Conservation (phyloP, 345 rosid genomes). For the Kandelia obovata region DNA sequence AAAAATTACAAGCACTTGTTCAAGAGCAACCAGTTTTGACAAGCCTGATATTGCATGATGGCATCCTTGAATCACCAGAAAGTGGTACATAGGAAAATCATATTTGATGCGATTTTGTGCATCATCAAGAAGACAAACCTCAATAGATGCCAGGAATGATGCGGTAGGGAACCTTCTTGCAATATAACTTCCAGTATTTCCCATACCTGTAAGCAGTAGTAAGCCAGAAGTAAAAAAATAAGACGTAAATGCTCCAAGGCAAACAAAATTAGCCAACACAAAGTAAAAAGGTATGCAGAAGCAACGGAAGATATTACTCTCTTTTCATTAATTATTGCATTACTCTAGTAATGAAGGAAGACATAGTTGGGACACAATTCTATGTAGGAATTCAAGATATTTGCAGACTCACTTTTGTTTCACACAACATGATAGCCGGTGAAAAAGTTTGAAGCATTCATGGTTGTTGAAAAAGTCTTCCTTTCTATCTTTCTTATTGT, state of each 20-base stretch:
- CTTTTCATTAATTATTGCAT: no score
- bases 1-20: neutral
- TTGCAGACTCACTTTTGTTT: no score
- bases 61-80: slow-evolving; percentile 2
- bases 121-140: slow-evolving; percentile 11
- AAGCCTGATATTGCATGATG: neutral
- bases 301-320: no score
- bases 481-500: no score
- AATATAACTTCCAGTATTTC: slow-evolving; percentile 68
- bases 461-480: no score
- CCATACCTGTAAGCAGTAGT: slow-evolving; percentile 58
- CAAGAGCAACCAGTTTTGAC: neutral
- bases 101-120: neutral
- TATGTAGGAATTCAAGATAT: no score
- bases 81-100: neutral
- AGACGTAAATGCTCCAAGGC: neutral
- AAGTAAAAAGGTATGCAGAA: no score
- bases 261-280: neutral
- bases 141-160: slow-evolving; percentile 80
- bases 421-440: no score
- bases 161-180: slow-evolving; percentile 69
- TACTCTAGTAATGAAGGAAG: no score
- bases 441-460: no score
- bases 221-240: neutral
- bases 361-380: no score